Evolutionary conservation across 1,139 yeast genomes (phyloP).

Genomic region (Kodamaea sp.): DNA sequence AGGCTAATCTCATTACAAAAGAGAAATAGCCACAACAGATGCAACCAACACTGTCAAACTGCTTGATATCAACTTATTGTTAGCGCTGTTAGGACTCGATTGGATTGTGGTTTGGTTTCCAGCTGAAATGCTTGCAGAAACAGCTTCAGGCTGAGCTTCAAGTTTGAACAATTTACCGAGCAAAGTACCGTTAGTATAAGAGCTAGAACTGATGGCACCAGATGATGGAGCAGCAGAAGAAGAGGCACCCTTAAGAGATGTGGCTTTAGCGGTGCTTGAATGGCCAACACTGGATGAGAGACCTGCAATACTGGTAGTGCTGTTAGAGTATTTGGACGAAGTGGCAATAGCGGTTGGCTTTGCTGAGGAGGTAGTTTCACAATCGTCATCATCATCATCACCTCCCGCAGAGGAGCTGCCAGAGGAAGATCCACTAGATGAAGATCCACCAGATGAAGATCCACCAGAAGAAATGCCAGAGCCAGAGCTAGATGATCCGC

Average conservation of each 20-base stretch:
- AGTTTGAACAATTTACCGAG: conserved; percentile 1
- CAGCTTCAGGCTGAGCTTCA: neutral
- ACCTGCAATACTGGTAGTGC: neutral
- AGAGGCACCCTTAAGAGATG: conserved; percentile 2
- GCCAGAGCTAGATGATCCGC: conserved; percentile 28
- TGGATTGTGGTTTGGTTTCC: conserved; percentile 4
- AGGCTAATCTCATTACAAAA: conserved; percentile 8
- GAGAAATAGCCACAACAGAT: conserved; percentile 12
- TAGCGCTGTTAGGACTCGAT: conserved; percentile 1
- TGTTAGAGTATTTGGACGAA: neutral
- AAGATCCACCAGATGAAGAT: conserved; percentile 46
- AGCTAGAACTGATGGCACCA: conserved; percentile 3
- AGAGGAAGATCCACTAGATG: conserved; percentile 16
- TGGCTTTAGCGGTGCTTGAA: neutral
- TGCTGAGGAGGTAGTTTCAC: conserved; percentile 3
- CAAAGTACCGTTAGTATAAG: conserved; percentile 2
- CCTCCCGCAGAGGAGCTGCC: conserved; percentile 26
- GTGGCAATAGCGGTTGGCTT: neutral
- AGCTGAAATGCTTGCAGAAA: conserved; percentile 1
- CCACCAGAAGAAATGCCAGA: conserved; percentile 32
- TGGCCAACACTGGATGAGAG: neutral
- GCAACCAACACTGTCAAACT: conserved; percentile 6
- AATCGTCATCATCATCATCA: conserved; percentile 10
- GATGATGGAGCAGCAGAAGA: conserved; percentile 5
- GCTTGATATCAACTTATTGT: conserved; percentile 1